Evolutionary conservation across 2,329 filamentous ascomycete species (phyloP).

Genomic region (Microsporum ferrugineum): DNA sequence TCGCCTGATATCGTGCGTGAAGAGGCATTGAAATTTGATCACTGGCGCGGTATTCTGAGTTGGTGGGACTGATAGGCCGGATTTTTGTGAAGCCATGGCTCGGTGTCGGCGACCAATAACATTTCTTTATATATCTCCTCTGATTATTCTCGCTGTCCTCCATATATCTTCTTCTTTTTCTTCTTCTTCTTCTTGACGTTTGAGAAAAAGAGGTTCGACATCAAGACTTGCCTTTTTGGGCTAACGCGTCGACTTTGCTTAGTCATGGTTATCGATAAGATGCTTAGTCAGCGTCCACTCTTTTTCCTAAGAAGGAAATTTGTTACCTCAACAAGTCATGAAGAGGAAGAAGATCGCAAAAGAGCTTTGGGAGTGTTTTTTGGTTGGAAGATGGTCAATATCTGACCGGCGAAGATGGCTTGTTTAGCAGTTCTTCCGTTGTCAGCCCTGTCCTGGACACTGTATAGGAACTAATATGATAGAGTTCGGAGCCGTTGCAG

Average conservation of each 20-base stretch:
- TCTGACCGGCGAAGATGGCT: neutral
- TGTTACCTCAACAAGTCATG: neutral
- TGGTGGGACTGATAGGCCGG: slow-evolving; percentile 31
- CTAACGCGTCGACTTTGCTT: neutral
- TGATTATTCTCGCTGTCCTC: neutral
- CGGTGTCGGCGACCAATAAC: neutral
- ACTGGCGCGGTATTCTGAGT: slow-evolving; percentile 61
- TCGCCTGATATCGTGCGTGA: slow-evolving; percentile 69
- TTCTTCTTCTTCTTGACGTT: neutral
- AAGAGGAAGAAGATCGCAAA: neutral
- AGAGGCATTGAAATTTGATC: slow-evolving; percentile 73
- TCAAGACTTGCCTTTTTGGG: neutral
- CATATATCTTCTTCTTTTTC: neutral
- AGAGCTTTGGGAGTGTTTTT: neutral
- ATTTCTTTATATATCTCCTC: neutral
- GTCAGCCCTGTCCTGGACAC: neutral
- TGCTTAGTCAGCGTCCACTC: neutral
- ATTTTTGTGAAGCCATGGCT: neutral
- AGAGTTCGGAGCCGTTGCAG: neutral
- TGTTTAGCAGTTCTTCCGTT: neutral
- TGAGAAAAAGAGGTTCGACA: neutral
- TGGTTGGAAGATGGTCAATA: neutral
- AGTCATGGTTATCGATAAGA: neutral
- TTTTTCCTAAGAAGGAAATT: neutral
- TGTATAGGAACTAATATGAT: neutral